Base-by-base conservation (phyloP, 331 rosid genomes). In the Pyracantha coccinea region DNA sequence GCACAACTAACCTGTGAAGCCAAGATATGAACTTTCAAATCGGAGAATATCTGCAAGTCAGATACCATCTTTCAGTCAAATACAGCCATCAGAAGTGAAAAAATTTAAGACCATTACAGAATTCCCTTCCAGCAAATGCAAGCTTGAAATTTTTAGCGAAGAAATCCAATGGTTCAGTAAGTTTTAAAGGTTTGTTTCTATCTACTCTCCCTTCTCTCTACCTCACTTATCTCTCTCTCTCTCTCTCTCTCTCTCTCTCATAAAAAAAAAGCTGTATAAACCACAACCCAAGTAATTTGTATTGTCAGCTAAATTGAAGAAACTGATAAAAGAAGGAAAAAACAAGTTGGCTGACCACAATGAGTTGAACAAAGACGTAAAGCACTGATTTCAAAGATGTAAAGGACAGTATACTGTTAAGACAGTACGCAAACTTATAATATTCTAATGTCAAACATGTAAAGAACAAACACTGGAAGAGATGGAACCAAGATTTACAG, bases 21-120 rank as follows among this genome's bases (percentile, higher is more conserved):
- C 86, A 94, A 75, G 74, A 94, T 92, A 83, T 88, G 90, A 58
- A 82, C 90, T 83, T 94, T 94, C 84, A 94, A 84, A 86, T 94
- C 97, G 28, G 99, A 76, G 86, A 92, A 92, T 65, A 90, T 82
- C 99, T 94, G 97, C 90, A 86, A 25, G 68, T 70, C 38, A 71
- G 53, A 68, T 38, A 8, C 35, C 62, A 53, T 44, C 41, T 62
- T 32, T 66, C 35, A 45, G 25, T 67, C 17, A 45, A 50, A 58
- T 32, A 57, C 7, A 33, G 52, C 29, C 33, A 21, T 19, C 50
- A 65, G 50, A 66, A 32, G 28, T n/a, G 25, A n/a, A 65, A 52
- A 63, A 20, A 8, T 25, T 19, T 33, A 23, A 20, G 52, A 66
- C 19, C 10, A 66, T n/a, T 12, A 12, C 8, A 62, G 19, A 28